A percentile compares a stretch with the other conserved stretches of the same genome.
These are phyloP conservation scores for Liriodendron chinense DNA, from an alignment of 164 flowering plant genomes.

Conservation along the genomic window DNA sequence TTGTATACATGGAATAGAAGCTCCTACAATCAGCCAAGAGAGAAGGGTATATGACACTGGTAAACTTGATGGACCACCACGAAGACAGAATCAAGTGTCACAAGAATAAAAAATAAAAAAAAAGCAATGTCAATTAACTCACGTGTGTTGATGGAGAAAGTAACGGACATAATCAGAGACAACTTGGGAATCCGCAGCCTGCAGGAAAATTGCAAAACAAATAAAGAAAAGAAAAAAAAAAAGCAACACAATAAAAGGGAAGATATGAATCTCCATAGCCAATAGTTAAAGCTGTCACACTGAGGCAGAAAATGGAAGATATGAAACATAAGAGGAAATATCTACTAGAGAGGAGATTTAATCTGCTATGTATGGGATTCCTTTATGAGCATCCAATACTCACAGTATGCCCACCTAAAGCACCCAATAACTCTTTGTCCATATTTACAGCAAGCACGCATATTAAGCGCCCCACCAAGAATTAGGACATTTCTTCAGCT, in stretches of 20 bases:
- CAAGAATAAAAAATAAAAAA: background rate
- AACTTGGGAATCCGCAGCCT: conserved; percentile 95
- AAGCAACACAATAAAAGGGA: background rate
- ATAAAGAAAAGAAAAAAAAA: background rate
- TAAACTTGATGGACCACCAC: background rate
- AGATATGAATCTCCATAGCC: background rate
- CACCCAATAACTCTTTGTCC: conserved; percentile 49
- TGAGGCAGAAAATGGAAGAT: background rate
- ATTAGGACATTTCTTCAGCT: conserved; percentile 45
- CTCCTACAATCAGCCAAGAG: no score
- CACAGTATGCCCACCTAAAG: conserved; percentile 60
- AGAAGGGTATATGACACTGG: no score
- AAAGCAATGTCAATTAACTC: conserved; percentile 25
- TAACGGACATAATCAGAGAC: conserved; percentile 87
- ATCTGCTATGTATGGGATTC: conserved; percentile 39
- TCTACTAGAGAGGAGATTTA: background rate
- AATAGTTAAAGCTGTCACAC: background rate
- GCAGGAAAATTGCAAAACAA: conserved; percentile 17
- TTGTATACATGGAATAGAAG: no score
- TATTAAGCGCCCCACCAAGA: conserved; percentile 57
- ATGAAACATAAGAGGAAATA: background rate
- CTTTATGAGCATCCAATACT: conserved; percentile 49
- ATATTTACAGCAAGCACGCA: conserved; percentile 69
- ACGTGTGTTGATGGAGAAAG: conserved; percentile 91
- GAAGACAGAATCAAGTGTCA: background rate